Evolutionary conservation across 75 land plant genomes (phyloP).

Genomic region (Sequoia sempervirens): DNA sequence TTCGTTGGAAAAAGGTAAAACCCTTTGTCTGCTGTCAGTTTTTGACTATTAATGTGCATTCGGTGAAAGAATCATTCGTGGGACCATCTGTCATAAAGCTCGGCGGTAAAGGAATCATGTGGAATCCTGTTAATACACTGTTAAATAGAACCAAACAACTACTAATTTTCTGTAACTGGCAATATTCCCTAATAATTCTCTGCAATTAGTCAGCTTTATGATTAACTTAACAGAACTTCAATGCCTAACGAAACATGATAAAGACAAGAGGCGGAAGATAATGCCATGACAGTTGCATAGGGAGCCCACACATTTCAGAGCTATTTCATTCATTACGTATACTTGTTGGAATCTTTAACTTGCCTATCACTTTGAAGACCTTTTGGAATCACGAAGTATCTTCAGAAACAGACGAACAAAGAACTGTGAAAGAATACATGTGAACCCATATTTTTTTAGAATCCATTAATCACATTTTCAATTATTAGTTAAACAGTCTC

Average conservation of each 20-base stretch:
- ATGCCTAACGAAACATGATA: neutral
- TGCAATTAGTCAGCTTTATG: neutral
- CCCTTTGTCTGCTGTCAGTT: too few relatives aligned
- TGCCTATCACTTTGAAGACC: neutral
- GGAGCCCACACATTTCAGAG: neutral
- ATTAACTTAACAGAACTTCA: neutral
- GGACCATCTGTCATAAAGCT: too few relatives aligned
- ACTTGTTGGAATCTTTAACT: neutral
- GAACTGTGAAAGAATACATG: neutral
- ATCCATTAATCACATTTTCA: neutral
- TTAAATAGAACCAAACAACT: too few relatives aligned
- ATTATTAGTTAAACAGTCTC: neutral
- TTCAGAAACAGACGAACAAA: neutral
- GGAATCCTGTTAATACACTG: too few relatives aligned
- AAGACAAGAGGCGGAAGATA: neutral
- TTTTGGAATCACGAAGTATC: neutral
- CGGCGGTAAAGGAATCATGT: too few relatives aligned
- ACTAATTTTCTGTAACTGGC: too few relatives aligned
- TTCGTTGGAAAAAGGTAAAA: too few relatives aligned
- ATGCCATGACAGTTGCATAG: neutral
- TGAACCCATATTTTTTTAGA: neutral
- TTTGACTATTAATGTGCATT: too few relatives aligned
- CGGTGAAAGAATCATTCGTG: too few relatives aligned
- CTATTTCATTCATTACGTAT: neutral
- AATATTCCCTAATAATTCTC: too few relatives aligned